Evolutionary conservation across 441 rosid species (phyloP).

Genomic region (Raphanus hybrid): DNA sequence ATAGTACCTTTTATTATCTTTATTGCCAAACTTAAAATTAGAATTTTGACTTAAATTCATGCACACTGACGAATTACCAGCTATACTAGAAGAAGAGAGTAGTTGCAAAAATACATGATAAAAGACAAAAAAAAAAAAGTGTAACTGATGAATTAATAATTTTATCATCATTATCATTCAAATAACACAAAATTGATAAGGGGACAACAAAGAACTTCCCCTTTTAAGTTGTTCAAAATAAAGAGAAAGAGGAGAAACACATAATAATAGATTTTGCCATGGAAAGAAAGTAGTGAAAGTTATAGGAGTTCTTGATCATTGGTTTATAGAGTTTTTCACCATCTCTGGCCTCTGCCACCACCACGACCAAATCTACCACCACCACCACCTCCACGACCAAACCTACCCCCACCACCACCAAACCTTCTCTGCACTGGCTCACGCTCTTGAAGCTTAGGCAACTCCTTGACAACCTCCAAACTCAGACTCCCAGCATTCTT

Average conservation of each 20-base stretch:
- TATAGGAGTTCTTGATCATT: background rate
- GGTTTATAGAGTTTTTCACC: conserved; percentile 42
- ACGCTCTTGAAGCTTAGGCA: conserved; percentile 81
- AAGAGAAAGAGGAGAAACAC: background rate
- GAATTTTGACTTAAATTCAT: background rate
- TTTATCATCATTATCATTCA: conserved; percentile 40
- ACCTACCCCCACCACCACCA: conserved; percentile 53
- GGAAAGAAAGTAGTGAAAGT: background rate
- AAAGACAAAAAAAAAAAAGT: background rate
- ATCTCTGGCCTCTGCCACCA: conserved; percentile 48
- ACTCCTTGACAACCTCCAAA: conserved; percentile 62
- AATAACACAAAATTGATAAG: conserved; percentile 41
- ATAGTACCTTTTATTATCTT: no score
- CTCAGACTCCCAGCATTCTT: conserved; percentile 70
- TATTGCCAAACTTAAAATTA: no score
- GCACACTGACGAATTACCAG: background rate
- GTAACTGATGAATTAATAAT: conserved; percentile 10
- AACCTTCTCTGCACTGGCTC: conserved; percentile 71
- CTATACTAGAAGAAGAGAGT: background rate
- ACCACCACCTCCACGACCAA: conserved; percentile 41
- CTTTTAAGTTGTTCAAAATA: conserved; percentile 7
- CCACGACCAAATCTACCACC: background rate
- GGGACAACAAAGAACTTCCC: background rate
- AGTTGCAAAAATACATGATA: background rate
- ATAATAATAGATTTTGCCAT: conserved; percentile 11